A percentile compares a stretch with the other conserved stretches of the same genome.
Conservation (phyloP, 768 basidiomycete genomes). For the Guyanaporus albipodus region DNA sequence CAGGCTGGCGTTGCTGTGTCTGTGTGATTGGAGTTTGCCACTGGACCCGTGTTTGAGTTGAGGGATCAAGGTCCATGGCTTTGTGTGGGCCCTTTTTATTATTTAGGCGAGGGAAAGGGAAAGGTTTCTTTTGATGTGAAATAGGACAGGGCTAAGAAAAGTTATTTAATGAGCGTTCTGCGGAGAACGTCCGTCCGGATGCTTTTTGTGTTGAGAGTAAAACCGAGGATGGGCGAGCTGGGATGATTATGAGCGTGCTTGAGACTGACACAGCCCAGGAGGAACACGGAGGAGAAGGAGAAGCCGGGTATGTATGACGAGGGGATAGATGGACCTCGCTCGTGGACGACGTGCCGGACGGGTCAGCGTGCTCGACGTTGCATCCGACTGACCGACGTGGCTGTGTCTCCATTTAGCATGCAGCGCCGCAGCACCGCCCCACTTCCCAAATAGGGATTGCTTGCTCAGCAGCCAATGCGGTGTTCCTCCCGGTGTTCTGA, state of each 20-base stretch:
- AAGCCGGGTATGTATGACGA: constrained; percentile 11
- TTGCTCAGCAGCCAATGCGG: constrained; percentile 24
- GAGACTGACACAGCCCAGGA: constrained; percentile 17
- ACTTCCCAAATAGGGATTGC: constrained; percentile 13
- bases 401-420: constrained; percentile 33
- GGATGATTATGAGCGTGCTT: constrained; percentile 15
- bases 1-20: constrained; percentile 33
- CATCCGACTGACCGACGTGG: constrained; percentile 33
- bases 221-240: constrained; percentile 6
- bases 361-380: constrained; percentile 26
- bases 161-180: constrained; percentile 29
- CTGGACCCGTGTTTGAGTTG: constrained; percentile 33
- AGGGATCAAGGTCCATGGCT: constrained; percentile 35
- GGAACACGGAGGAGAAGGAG: constrained; percentile 6
- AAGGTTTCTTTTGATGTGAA: constrained; percentile 35
- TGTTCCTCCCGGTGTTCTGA: constrained; percentile 15
- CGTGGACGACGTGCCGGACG: constrained; percentile 4
- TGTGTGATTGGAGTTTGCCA: constrained; percentile 32
- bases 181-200: constrained; percentile 20
- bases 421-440: constrained; percentile 35
- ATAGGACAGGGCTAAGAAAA: constrained; percentile 19
- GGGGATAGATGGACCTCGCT: constrained; percentile 1
- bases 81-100: constrained; percentile 32
- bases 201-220: constrained; percentile 16
- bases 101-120: constrained; percentile 35